phyloP scores from a whole-genome alignment of 345 rosid species.

The Excoecaria cochinchinensis region DNA sequence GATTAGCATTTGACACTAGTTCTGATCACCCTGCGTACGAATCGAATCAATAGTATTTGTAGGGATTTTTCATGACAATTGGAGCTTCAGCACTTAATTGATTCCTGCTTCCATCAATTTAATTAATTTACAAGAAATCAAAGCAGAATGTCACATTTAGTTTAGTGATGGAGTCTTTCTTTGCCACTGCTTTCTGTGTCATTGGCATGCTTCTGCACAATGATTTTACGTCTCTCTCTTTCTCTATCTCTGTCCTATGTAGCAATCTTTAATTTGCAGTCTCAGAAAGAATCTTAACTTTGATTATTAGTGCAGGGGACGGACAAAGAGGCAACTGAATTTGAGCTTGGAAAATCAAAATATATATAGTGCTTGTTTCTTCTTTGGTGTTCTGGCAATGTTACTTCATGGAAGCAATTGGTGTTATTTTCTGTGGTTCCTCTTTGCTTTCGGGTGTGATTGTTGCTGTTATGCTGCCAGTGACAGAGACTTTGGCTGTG shows the following conservation, averaged over 20 bases:
- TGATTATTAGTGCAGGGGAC: neutral
- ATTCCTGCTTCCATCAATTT: conserved; percentile 25
- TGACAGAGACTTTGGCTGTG: conserved; percentile 18
- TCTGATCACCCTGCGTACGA: conserved; percentile 20
- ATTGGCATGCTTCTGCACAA: conserved; percentile 26
- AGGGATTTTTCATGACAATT: conserved; percentile 27
- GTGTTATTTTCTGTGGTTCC: conserved; percentile 7
- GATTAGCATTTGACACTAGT: conserved; percentile 23
- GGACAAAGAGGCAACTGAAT: neutral
- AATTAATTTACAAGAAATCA: conserved; percentile 22
- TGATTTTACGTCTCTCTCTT: neutral
- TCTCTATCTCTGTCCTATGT: neutral
- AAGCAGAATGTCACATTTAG: conserved; percentile 18
- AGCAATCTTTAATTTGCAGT: neutral
- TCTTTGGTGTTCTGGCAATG: conserved; percentile 24
- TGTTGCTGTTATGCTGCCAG: neutral
- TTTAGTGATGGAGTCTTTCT: conserved; percentile 33
- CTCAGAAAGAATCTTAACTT: too few relatives aligned
- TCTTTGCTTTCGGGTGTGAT: neutral
- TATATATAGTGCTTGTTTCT: conserved; percentile 7
- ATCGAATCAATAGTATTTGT: conserved; percentile 13
- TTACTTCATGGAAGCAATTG: conserved; percentile 28
- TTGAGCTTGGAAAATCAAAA: conserved; percentile 18
- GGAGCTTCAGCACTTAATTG: conserved; percentile 29
- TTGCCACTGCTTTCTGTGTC: conserved; percentile 29